Base-by-base conservation (phyloP, 1,284 basidiomycete species). In the Leccinum fallax region DNA sequence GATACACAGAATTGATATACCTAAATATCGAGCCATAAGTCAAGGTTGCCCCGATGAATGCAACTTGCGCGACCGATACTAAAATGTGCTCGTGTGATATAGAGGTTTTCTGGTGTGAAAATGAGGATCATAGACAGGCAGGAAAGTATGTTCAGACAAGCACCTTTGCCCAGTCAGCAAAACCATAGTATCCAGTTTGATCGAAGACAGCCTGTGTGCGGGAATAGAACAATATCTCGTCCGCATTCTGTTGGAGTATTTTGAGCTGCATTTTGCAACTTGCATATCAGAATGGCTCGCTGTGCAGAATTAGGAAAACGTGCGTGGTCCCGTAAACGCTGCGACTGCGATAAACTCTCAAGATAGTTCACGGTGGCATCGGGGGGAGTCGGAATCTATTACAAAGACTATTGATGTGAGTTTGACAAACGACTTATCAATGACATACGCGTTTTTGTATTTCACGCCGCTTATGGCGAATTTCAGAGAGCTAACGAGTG, bases 21-120 rank as follows among this genome's bases (percentile, higher is more conserved):
- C 60, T 38, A 28, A 60, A 61, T 32, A 61, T 60, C 11, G 60
- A 16, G 19, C 60, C 57, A 32, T 61, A 61, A 8, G 60, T 61
- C n/a, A 61, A 40, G 6, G 51, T 32, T 6, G 60, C 60, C 30
- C 60, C 60, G 4, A 61, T 28, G 34, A 61, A 61, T 3, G 57
- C 60, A 16, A 61, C 60, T 43, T 60, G 57, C 16, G 52, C 60
- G 11, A 40, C 43, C 26, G 53, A n/a, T 48, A 36, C 15, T 11
- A 60, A 5, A 2, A 61, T 26, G 26, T 51, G 32, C 5, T 61
- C 60, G 21, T 61, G 52, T 3, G 60, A 53, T 21, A 11, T 10
- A 10, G 60, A 61, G 26, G 30, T 55, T 59, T 53, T 61, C 60
- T 61, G n/a, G 21, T 24, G 19, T 34, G 49, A 46, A 26, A 11